Evolutionary conservation across 306 rosid species (phyloP), one percentile per base, ranked within the genome.

Genomic region (Vigna mungo): DNA sequence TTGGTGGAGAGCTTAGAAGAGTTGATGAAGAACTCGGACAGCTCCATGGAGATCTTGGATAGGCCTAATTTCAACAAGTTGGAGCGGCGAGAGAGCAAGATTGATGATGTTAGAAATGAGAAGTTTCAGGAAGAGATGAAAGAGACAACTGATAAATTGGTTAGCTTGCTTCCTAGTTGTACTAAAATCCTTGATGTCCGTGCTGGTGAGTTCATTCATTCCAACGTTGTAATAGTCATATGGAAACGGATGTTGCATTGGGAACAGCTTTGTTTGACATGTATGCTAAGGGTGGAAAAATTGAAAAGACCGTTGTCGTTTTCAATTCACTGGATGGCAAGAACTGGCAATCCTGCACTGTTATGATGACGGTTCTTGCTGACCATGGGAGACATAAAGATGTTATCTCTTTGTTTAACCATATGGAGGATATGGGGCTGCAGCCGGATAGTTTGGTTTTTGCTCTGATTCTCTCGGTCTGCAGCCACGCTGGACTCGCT

Each of bases 291-390:
- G 83, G 92, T 20, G 95, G 95, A 54, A 48, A 68, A 36, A 75
- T 86, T 18, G 84, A 81, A 4, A 77, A 81, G 43, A 86, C 90
- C 1, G 48, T 81, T 30, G 36, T 44, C 9, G 54, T 90, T 41
- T 90, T 88, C 81, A 39, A 83, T 67, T 88, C 79, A 41, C 81
- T 88, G 86, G 27, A 9, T 37, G 78, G 72, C 37, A 86, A 83
- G 84, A 88, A 85, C 71, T 83, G 86, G 86, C 87, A 86, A 82
- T 83, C 82, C 3, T 90, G 85, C 88, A 90, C 90, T 18, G 79
- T 88, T 70, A 88, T 90, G 95, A 85, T 90, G 25, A 88, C 90
- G 60, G 88, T 85, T 56, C 92, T 90, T 34, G 89, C 86, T 2
- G 78, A 86, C 74, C 88, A 85, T 72, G 90, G 95, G 10, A 77